phyloP scores from a whole-genome alignment of 2,329 filamentous ascomycete genomes.

The Exserohilum rostratum region DNA sequence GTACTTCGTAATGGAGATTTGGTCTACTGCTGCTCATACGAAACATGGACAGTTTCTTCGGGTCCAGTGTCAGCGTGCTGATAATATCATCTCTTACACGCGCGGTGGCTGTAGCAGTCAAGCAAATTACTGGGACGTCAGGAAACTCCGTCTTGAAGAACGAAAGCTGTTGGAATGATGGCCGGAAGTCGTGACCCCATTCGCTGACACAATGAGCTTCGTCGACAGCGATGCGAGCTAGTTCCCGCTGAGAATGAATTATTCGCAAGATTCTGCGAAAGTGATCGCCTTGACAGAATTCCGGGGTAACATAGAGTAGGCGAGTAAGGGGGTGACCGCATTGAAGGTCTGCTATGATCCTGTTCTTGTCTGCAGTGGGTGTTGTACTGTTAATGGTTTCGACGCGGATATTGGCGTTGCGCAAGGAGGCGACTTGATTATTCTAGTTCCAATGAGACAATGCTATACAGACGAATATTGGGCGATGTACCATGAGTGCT shows the following conservation, averaged over 20 bases:
- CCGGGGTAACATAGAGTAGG: slow-evolving; percentile 91
- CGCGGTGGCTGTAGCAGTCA: slow-evolving; percentile 88
- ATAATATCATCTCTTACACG: slow-evolving; percentile 85
- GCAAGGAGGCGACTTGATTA: slow-evolving; percentile 86
- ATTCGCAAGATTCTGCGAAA: slow-evolving; percentile 77
- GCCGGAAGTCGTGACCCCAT: slow-evolving; percentile 98
- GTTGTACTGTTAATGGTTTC: slow-evolving; percentile 89
- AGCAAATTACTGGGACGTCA: slow-evolving; percentile 85
- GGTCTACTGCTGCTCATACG: slow-evolving; percentile 82
- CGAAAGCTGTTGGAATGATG: slow-evolving; percentile 82
- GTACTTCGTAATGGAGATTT: slow-evolving; percentile 90
- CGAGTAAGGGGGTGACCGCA: slow-evolving; percentile 84
- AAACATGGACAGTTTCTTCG: slow-evolving; percentile 71
- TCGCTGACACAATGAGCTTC: slow-evolving; percentile 97
- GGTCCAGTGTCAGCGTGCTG: slow-evolving; percentile 71
- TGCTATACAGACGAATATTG: neutral
- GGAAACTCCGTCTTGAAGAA: slow-evolving; percentile 86
- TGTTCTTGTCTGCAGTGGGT: slow-evolving; percentile 65
- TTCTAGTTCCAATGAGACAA: slow-evolving; percentile 60
- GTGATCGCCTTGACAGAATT: slow-evolving; percentile 76
- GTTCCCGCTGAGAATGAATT: slow-evolving; percentile 79
- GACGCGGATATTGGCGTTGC: slow-evolving; percentile 75
- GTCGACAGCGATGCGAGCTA: slow-evolving; percentile 88
- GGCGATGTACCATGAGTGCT: slow-evolving; percentile 76
- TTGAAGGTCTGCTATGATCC: slow-evolving; percentile 79